phyloP scores from a whole-genome alignment of 2,329 filamentous ascomycete genomes.

The Alternaria gansuensis region DNA sequence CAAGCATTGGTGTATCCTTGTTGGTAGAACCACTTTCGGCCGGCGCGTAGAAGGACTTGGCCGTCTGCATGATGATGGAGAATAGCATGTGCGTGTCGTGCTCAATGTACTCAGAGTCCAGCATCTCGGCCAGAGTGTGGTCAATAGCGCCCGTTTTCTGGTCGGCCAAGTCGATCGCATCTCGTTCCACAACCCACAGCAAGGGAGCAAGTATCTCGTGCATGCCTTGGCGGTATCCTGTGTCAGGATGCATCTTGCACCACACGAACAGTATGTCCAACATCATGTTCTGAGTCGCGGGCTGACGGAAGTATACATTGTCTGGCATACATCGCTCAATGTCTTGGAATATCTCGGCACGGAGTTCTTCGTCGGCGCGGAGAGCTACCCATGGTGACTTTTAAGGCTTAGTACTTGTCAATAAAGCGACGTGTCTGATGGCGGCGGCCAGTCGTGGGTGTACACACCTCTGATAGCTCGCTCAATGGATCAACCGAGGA shows the following conservation, averaged over 20 bases:
- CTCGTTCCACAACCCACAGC: slow-evolving; percentile 81
- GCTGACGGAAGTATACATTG: slow-evolving; percentile 86
- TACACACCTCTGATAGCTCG: slow-evolving; percentile 74
- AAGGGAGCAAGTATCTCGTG: slow-evolving; percentile 93
- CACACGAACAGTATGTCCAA: slow-evolving; percentile 92
- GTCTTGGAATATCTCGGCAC: slow-evolving; percentile 92
- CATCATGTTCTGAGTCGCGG: slow-evolving; percentile 79
- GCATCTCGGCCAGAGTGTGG: slow-evolving; percentile 55
- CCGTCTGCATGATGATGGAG: slow-evolving; percentile 84
- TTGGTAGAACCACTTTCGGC: slow-evolving; percentile 47
- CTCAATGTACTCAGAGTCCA: slow-evolving; percentile 80
- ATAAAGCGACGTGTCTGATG: slow-evolving; percentile 40
- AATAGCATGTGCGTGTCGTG: slow-evolving; percentile 92
- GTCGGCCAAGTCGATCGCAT: slow-evolving; percentile 69
- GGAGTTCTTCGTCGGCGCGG: slow-evolving; percentile 81
- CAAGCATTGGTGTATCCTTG: slow-evolving; percentile 75
- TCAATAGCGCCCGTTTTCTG: slow-evolving; percentile 38
- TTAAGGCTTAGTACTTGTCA: slow-evolving; percentile 60
- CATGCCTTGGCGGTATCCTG: slow-evolving; percentile 98
- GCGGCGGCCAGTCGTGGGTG: slow-evolving; percentile 25
- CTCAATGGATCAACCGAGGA: slow-evolving; percentile 82
- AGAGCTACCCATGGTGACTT: slow-evolving; percentile 93
- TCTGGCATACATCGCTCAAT: slow-evolving; percentile 91
- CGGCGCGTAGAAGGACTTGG: slow-evolving; percentile 86
- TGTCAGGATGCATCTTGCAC: slow-evolving; percentile 86